Evolutionary conservation across 208 protist genomes (phyloP), one percentile per base, ranked within the genome.

Genomic region (Lotmaria passim): DNA sequence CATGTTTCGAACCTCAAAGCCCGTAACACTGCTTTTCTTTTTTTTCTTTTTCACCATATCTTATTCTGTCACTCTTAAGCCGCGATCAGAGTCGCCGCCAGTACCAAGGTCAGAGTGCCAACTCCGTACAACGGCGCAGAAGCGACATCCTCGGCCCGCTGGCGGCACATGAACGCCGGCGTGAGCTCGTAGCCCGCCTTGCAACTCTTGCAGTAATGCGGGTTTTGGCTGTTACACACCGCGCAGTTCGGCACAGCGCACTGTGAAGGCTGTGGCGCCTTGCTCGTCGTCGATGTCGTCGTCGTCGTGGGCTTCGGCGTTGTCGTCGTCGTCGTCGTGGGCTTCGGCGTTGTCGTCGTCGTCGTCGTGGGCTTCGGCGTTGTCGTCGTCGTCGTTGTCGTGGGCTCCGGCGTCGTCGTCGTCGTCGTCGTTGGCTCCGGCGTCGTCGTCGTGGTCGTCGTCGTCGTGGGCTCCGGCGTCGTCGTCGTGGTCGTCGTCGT

Each of bases 31-130:
- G 0, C 44, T 50, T 50, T 23, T 21, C 44, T 50, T 50, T 21
- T 21, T 21, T 21, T 50, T 5, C 15, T 56, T 21, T 56, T 56
- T 19, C n/a, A 19, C 51, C 23, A 33, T 46, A 30, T 75, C 17
- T 69, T 64, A 55, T 24, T 70, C 8, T 62, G 57, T 56, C 23
- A 57, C 33, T 65, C 17, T 58, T 58, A 58, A 5, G 52, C 56
- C 3, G 23, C 24, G 4, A 61, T 17, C 56, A 61, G 56, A 17
- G 56, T 48, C 56, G 36, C 56, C 24, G 23, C 38, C 24, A 24
- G 24, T 3, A 33, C 24, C 36, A 47, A n/a, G 33, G 23, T n/a
- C 14, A 44, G 12, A 23, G 23, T 21, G 6, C 17, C 38, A 8
- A 33, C 24, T 3, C 38, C 24, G 56, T 30, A 28, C 34, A 48